These are phyloP conservation scores for Solanum verrucosum DNA, from an alignment of 257 asterid species.

Conservation along the genomic window DNA sequence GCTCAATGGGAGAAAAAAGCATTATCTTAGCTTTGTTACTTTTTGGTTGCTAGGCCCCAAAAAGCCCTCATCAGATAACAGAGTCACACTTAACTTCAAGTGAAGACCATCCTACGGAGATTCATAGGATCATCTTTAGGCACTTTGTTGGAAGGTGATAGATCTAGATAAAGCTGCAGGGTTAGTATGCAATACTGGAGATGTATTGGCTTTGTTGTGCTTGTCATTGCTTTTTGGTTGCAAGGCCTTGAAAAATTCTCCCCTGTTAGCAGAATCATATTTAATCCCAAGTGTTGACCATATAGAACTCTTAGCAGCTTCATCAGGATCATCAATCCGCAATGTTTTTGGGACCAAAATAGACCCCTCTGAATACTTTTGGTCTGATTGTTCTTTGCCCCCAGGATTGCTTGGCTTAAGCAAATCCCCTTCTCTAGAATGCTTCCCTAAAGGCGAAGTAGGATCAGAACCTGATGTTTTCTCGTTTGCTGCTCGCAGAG, in stretches of 20 bases:
- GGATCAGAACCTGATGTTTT: slow-evolving; percentile 11
- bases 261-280: slow-evolving; percentile 30
- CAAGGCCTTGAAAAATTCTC: slow-evolving; percentile 53
- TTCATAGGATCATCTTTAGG: slow-evolving; percentile 53
- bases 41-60: slow-evolving; percentile 51
- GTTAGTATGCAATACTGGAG: slow-evolving; percentile 48
- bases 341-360: slow-evolving; percentile 60
- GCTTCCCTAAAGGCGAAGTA: slow-evolving; percentile 59
- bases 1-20: neutral
- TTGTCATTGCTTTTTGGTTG: slow-evolving; percentile 39
- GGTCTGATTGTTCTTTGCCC: neutral
- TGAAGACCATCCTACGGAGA: slow-evolving; percentile 62
- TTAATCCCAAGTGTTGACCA: slow-evolving; percentile 82
- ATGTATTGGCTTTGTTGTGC: slow-evolving; percentile 1
- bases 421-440: slow-evolving; percentile 56
- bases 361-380: slow-evolving; percentile 23
- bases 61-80: slow-evolving; percentile 36
- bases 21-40: slow-evolving; percentile 8
- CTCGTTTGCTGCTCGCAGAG: slow-evolving; percentile 18
- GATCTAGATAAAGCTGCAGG: slow-evolving; percentile 87
- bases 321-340: slow-evolving; percentile 82
- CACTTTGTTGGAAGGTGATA: slow-evolving; percentile 47
- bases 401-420: slow-evolving; percentile 15
- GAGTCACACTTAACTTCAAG: slow-evolving; percentile 50
- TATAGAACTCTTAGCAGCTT: slow-evolving; percentile 82